phyloP scores from a whole-genome alignment of 148 eudicot species.

The Oxyria digyna region DNA sequence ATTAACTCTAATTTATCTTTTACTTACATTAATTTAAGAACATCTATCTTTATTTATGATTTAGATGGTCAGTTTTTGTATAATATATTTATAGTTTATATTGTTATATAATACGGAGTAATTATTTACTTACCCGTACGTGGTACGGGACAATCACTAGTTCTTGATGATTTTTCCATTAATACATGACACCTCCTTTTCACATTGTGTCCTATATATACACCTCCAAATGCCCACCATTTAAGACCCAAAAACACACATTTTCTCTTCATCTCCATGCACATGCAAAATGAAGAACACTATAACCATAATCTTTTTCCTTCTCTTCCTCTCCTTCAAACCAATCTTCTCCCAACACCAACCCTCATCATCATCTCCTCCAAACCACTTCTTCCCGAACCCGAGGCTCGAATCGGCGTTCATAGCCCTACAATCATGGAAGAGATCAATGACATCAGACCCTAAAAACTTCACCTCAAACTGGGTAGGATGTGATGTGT shows the following conservation, averaged over 20 bases:
- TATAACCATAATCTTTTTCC: neutral
- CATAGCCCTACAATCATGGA: constrained; percentile 70
- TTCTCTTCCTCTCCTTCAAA: neutral
- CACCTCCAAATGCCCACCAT: neutral
- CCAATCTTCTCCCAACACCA: neutral
- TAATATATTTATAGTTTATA: no score
- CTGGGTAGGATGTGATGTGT: constrained; percentile 53
- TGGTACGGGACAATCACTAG: no score
- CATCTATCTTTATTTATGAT: no score
- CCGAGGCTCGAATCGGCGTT: constrained; percentile 48
- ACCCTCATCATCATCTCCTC: neutral
- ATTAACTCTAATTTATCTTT: no score
- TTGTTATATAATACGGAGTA: no score
- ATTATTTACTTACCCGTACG: no score
- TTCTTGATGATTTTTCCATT: no score
- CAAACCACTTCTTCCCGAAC: constrained; percentile 14
- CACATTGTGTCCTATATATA: neutral
- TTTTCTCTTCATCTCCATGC: neutral
- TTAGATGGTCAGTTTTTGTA: no score
- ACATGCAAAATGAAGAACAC: neutral
- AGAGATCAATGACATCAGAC: constrained; percentile 49
- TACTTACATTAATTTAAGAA: no score
- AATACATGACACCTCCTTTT: neutral
- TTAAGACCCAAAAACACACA: neutral
- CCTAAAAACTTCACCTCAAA: constrained; percentile 49